Evolutionary conservation across 2,329 filamentous ascomycete species (phyloP), one percentile per base, ranked within the genome.

Genomic region (Sporothrix variecibatus): DNA sequence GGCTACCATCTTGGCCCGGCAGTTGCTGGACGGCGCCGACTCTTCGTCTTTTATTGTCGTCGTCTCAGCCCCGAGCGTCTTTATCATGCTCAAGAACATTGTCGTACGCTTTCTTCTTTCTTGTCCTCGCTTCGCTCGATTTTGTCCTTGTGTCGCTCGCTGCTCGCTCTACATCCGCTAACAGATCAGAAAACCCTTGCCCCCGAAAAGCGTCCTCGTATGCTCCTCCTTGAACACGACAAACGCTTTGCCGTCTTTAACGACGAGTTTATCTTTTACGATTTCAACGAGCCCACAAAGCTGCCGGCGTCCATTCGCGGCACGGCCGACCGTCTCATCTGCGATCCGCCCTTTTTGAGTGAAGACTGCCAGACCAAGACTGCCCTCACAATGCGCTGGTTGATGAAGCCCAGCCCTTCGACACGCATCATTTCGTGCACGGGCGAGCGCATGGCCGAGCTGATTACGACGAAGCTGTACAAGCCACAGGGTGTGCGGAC

Each of bases 301-400:
- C 83, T 94, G 20, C 90, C 91, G 51, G 78, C 88, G 88, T 81
- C 46, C 56, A 73, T 40, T 46, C 43, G 92, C 79, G 89, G 88
- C 26, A 84, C 82, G 26, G 88, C 92, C 65, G 91, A 94, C 81
- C 87, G 90, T 72, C 87, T 95, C 75, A 91, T 95, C 72, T 89
- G 88, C 77, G 93, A 96, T 79, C 93, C 93, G 9, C 93, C 93
- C 0, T 95, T 95, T 80, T 84, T 95, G 49, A 94, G 89, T 80
- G 88, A 92, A 76, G 92, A 95, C 79, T 95, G 93, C 80, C 92
- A 95, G 81, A 94, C 92, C 0, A 94, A 94, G 85, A 85, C 89
- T 75, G 93, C 93, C 9, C 82, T 95, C 78, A 94, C 93, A 1
- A 88, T 91, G 23, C 88, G 91, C n/a, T 95, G 90, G 91, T 85